Percentiles rank a stretch among this genome's conserved stretches.
Conservation (phyloP, 2,329 filamentous ascomycete species). For the Stachybotrys chlorohalonatus region DNA sequence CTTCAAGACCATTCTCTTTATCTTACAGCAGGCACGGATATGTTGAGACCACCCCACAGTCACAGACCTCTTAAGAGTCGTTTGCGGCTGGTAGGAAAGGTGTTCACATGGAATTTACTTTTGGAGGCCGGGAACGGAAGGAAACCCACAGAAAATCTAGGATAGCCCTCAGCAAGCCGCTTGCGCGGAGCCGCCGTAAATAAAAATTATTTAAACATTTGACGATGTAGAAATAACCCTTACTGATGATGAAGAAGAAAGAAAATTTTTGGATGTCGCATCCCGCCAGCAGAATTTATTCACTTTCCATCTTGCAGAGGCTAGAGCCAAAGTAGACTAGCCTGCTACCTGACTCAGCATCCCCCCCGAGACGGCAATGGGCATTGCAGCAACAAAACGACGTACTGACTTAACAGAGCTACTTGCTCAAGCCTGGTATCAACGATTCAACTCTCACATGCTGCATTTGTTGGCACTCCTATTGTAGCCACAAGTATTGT, state of each 20-base stretch:
- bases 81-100: conserved; percentile 38
- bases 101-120: conserved; percentile 30
- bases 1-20: too few species aligned
- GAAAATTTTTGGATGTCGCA: conserved; percentile 2
- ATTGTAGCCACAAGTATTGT: too few species aligned
- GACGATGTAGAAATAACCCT: conserved; percentile 40
- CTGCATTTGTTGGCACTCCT: too few species aligned
- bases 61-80: conserved; percentile 28
- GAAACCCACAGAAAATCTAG: conserved; percentile 36
- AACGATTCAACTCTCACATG: too few species aligned
- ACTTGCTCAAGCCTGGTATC: too few species aligned
- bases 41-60: conserved; percentile 46
- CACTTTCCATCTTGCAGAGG: background rate
- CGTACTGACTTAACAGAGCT: too few species aligned
- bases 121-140: conserved; percentile 48
- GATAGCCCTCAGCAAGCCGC: conserved; percentile 47
- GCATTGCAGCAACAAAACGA: too few species aligned
- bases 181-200: conserved; percentile 39
- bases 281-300: background rate
- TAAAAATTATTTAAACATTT: conserved; percentile 37
- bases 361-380: too few species aligned
- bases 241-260: conserved; percentile 31
- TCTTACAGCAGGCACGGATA: conserved; percentile 5
- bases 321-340: background rate
- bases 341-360: background rate